Evolutionary conservation across 306 rosid species (phyloP), one percentile per base, ranked within the genome.

Genomic region (Lagenaria siceraria): DNA sequence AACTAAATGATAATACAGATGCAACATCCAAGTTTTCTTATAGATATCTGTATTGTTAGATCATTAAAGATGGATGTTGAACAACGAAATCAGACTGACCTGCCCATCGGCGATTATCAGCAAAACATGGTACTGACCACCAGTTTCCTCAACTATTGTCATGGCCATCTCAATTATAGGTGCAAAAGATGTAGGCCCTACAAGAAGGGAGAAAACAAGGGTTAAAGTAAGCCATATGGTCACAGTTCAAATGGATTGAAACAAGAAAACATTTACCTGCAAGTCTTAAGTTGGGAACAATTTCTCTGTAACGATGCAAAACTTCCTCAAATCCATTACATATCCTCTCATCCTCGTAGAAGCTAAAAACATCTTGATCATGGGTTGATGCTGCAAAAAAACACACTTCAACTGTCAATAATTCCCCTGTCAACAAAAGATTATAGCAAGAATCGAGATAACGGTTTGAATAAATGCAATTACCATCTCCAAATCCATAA

Each of bases 101-200:
- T 93, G 98, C 52, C 98, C 98, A 78, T 93, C 98, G n/a, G 97
- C 97, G 79, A 93, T 93, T 75, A 93, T 88, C 82, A 93, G 83
- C 84, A 93, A 78, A 78, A 93, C 97, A 86, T 93, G 98, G 86
- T 93, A 91, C 76, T 91, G 97, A 80, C 98, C 97, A 55, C 92
- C 87, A 68, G 97, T 89, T 82, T 91, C 83, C 87, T 93, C 98
- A 8, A 93, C 98, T 52, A 89, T 88, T 25, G 97, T 93, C 81
- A 79, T 82, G 53, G 97, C 97, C 97, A 91, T 93, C 82, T 93
- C 98, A 85, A 91, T 86, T 14, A 93, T 81, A 27, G 97, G 98
- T 69, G 98, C 97, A 87, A 93, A 93, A 40, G 97, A 91, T 73
- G 98, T 93, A 19, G 98, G 98, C 43, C 75, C 75, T 69, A 54